Conservation (phyloP, 352 stramenopile genomes). For the Globisporangium viniferum region DNA sequence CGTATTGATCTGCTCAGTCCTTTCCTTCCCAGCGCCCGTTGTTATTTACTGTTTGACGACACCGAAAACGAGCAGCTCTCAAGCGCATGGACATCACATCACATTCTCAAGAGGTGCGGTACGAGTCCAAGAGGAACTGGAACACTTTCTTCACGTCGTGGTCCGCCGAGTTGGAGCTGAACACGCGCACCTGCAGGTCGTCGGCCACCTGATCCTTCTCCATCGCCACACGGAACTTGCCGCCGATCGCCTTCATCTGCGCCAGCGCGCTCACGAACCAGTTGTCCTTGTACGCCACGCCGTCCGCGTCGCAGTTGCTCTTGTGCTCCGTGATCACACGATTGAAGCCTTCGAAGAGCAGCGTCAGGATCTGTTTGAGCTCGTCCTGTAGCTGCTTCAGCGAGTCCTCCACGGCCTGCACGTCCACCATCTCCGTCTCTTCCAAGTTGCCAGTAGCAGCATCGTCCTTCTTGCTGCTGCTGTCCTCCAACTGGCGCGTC, state of each 20-base stretch:
- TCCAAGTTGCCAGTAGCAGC: constrained; percentile 11
- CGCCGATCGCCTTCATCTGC: constrained; percentile 68
- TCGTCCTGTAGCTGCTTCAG: constrained; percentile 45
- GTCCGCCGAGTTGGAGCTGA: constrained; percentile 50
- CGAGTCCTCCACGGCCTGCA: constrained; percentile 36
- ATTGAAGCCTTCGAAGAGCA: constrained; percentile 69
- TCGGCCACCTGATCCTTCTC: constrained; percentile 37
- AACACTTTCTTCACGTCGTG: constrained; percentile 76
- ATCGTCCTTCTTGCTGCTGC: neutral
- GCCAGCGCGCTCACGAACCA: constrained; percentile 73
- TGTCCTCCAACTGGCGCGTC: constrained; percentile 30
- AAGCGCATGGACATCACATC: neutral
- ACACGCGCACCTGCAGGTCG: constrained; percentile 52
- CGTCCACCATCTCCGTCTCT: constrained; percentile 52
- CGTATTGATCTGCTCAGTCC: neutral
- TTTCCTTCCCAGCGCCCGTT: neutral
- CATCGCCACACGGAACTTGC: constrained; percentile 52
- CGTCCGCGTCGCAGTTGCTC: constrained; percentile 67
- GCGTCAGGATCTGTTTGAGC: constrained; percentile 45
- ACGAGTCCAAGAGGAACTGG: constrained; percentile 65
- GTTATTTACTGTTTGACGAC: neutral
- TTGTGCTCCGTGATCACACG: constrained; percentile 76
- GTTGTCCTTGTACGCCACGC: constrained; percentile 71
- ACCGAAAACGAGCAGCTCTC: neutral
- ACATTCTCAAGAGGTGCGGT: constrained; percentile 31